Percentiles rank a stretch among this genome's conserved stretches.
Conservation (phyloP, 139 green algal genomes). For the Chlamydomonas applanata region DNA sequence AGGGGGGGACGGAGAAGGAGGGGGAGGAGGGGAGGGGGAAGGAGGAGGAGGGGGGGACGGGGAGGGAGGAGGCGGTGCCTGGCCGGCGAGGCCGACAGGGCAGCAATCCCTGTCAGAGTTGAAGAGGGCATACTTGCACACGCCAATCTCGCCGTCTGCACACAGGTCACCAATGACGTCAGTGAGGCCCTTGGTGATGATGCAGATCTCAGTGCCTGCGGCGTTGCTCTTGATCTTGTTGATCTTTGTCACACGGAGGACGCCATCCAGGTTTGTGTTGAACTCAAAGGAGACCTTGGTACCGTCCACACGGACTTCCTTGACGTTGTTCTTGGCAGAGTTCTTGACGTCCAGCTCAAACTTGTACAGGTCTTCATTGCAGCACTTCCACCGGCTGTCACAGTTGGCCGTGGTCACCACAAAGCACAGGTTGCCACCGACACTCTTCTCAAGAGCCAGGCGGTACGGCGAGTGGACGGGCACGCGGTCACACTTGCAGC, state of each 20-base stretch:
- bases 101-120: slow-evolving; percentile 19
- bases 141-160: neutral
- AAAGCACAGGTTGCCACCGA: slow-evolving; percentile 4
- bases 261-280: neutral
- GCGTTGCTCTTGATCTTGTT: neutral
- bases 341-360: slow-evolving; percentile 18
- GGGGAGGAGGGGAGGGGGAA: neutral
- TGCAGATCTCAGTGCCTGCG: slow-evolving; percentile 19
- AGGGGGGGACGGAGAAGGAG: neutral
- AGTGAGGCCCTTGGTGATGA: neutral
- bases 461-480: slow-evolving; percentile 13
- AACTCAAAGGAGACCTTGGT: slow-evolving; percentile 9
- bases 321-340: slow-evolving; percentile 13
- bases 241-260: slow-evolving; percentile 16
- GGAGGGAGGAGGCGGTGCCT: slow-evolving; percentile 10
- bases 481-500: slow-evolving; percentile 19
- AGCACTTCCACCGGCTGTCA: slow-evolving; percentile 20
- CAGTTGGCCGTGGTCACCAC: neutral
- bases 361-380: slow-evolving; percentile 16
- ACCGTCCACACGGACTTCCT: slow-evolving; percentile 12
- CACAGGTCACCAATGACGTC: slow-evolving; percentile 6
- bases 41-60: slow-evolving; percentile 1
- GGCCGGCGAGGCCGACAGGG: neutral
- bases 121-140: slow-evolving; percentile 19
- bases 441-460: neutral